Percentiles rank a stretch among this genome's conserved stretches.
Conservation (phyloP, 371 early-diverging fungal genomes). For the Mucor plumbeus region DNA sequence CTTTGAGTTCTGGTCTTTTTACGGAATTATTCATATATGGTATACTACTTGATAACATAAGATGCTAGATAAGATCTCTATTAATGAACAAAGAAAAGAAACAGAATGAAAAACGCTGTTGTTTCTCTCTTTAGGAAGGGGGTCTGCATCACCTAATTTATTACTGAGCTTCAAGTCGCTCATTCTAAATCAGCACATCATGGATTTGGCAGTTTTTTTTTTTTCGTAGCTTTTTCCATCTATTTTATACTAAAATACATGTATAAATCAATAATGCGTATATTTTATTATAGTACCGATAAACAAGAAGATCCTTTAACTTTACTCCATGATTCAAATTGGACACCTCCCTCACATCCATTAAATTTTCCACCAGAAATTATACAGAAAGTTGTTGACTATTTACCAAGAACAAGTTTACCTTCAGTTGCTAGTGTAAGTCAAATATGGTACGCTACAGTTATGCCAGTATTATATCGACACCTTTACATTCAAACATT, state of each 20-base stretch:
- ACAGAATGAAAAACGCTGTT: neutral
- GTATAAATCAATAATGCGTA: conserved; percentile 22
- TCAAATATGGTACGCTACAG: conserved; percentile 34
- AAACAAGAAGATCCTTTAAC: conserved; percentile 13
- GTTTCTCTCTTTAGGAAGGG: neutral
- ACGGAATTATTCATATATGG: conserved; percentile 1
- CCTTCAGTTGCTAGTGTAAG: conserved; percentile 24
- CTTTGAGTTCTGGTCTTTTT: conserved; percentile 44
- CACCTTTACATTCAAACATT: conserved; percentile 39
- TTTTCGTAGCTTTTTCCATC: neutral
- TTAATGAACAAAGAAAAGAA: neutral
- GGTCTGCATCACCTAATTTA: neutral
- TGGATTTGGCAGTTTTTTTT: neutral
- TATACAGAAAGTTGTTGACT: conserved; percentile 28
- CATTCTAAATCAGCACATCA: neutral
- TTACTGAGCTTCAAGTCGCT: neutral
- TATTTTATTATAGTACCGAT: conserved; percentile 26
- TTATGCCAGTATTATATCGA: conserved; percentile 41
- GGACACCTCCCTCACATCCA: neutral
- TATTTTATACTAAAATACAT: neutral
- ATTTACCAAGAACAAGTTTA: conserved; percentile 35
- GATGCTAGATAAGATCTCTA: neutral
- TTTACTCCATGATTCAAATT: conserved; percentile 6
- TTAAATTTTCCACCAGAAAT: conserved; percentile 40
- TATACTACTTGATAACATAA: neutral